A percentile compares a stretch with the other conserved stretches of the same genome.
phyloP scores from a whole-genome alignment of 1,139 yeast genomes.

The Candida tetrigidarum region DNA sequence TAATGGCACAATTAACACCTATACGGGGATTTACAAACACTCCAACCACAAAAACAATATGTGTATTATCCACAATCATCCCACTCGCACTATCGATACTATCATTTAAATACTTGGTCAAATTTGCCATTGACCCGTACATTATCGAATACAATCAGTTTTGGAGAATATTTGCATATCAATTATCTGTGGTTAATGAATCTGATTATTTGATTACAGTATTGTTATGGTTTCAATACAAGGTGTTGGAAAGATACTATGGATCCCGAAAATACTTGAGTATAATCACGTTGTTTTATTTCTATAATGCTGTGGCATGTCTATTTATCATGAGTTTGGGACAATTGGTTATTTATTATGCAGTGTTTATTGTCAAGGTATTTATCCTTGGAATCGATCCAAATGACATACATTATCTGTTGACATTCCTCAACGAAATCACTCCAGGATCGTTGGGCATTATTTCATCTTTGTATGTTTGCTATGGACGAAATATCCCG shows the following conservation, averaged over 20 bases:
- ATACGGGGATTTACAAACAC: constrained; percentile 64
- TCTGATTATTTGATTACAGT: constrained; percentile 61
- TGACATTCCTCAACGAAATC: constrained; percentile 40
- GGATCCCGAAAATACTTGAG: constrained; percentile 65
- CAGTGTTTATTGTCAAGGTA: constrained; percentile 27
- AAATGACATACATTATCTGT: constrained; percentile 22
- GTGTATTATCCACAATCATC: constrained; percentile 42
- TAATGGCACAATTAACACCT: constrained; percentile 37
- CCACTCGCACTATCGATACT: constrained; percentile 61
- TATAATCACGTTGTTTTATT: constrained; percentile 32
- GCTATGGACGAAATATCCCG: constrained; percentile 63
- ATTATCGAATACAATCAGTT: constrained; percentile 63
- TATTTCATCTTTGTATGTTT: constrained; percentile 60
- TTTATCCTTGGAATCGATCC: constrained; percentile 16
- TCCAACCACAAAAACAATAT: constrained; percentile 56
- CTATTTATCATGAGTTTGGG: constrained; percentile 43
- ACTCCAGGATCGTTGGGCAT: constrained; percentile 68
- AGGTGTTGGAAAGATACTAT: constrained; percentile 65
- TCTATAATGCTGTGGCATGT: constrained; percentile 39
- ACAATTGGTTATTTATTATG: constrained; percentile 35
- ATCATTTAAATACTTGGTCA: constrained; percentile 57
- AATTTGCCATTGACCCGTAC: constrained; percentile 58
- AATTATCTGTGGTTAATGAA: constrained; percentile 62
- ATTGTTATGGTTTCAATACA: constrained; percentile 59
- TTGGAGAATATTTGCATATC: constrained; percentile 66